Evolutionary conservation across 2,329 filamentous ascomycete species (phyloP), one percentile per base, ranked within the genome.

Genomic region (Fusarium graminum): DNA sequence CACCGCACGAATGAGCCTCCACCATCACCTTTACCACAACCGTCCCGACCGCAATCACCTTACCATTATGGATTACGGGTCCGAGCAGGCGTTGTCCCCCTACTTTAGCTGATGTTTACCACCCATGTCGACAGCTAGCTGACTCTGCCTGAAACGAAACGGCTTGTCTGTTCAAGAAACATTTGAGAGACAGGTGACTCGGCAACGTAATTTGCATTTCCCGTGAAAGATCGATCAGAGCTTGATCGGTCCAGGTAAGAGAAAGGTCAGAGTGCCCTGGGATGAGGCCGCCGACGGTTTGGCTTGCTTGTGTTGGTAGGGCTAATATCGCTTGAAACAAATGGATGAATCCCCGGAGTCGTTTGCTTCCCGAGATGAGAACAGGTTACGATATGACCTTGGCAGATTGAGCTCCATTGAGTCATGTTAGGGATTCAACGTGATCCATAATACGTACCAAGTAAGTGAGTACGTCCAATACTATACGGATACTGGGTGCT

Each of bases 61-160:
- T 66, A 60, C 65, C 53, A 51, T 50, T 59, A 46, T 59, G 46
- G 42, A 50, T 52, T 39, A 46, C 42, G 26, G 59, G 55, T 53
- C 47, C 41, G 44, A 39, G 32, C 44, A 25, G 22, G 22, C 46
- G 29, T 36, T 51, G n/a, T 56, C 45, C 56, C 52, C 51, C 41
- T 66, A 29, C 50, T 25, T 59, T 40, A 47, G 52, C 55, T 65
- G 59, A 52, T 54, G 42, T 63, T 40, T 32, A 26, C 25, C n/a
- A 52, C 28, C 65, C 65, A 63, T 55, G 58, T 39, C 46, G 36
- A 43, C n/a, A 26, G 22, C n/a, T 65, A 40, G 29, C 43, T 63
- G 62, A 68, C 53, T 67, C 65, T 67, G 49, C 58, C 65, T 68
- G 66, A 68, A 68, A 68, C 66, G 65, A 68, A 69, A 69, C 66